Base-by-base conservation (phyloP, 1,139 yeast species). In the Scheffersomyces cryptocercus region DNA sequence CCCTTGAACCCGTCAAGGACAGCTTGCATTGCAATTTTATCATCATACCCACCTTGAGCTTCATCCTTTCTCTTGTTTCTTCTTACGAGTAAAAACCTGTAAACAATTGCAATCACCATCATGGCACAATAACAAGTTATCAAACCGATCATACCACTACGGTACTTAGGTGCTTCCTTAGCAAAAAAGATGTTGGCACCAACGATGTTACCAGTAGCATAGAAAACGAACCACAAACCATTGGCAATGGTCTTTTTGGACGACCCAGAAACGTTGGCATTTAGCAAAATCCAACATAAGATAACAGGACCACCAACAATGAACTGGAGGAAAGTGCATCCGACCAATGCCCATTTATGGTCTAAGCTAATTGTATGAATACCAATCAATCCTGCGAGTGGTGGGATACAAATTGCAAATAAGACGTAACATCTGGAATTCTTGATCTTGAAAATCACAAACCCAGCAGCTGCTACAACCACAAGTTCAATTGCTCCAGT, bases 301-400 rank as follows among this genome's bases (percentile, higher is more conserved):
- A 67, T 64, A 29, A 65, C 64, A 11, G 68, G 69, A 2, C 64
- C 68, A 5, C 68, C 70, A 42, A 65, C 53, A 28, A 64, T 56
- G 48, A 54, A 66, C 41, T 65, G 71, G 28, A 69, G 51, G 67
- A 70, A 70, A 14, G 70, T 62, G 48, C 72, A 67, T 8, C 71
- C 58, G 2, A 59, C 65, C 15, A 62, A 45, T 5, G 61, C 50
- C 61, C 65, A 58, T 42, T 47, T 56, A 33, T 61, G 52, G 44
- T 29, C 50, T 26, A 55, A 55, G 10, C 55, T 46, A 12, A 57
- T 58, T 11, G 50, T 38, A 41, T 58, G 56, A 28, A 62, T 54
- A 2, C 65, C 66, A 40, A 59, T 51, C 28, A 61, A 49, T 3
- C 67, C 67, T 12, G 52, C 63, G 14, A 61, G 46, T 7, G 62